Evolutionary conservation across 768 basidiomycete genomes (phyloP), one percentile per base, ranked within the genome.

Genomic region (Mycena galopus): DNA sequence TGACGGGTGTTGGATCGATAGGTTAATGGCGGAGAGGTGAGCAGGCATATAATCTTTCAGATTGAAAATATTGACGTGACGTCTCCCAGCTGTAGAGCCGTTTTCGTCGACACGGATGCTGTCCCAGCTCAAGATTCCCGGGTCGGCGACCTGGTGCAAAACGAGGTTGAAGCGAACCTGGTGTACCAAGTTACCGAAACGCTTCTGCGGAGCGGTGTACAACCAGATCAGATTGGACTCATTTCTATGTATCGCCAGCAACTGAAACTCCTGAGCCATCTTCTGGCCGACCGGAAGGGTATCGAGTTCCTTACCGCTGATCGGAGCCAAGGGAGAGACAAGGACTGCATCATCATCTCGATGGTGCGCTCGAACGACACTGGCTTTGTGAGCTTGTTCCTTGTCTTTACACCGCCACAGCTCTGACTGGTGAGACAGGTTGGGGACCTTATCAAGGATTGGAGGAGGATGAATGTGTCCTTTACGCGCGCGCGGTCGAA

Each of bases 231-330:
- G 74, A 91, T 99, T 66, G 97, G 94, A 12, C 85, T 98, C 73
- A 93, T 99, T 76, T 94, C 97, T 5, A 84, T 96, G 44, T 99
- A 99, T 80, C 90, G 96, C 2, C 98, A 99, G 75, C 98, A 99
- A 78, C 93, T 97, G 83, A 98, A 99, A 83, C 86, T 97, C 1
- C 82, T 99, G 32, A 87, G 91, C 0, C 87, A 93, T 73, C 81
- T 93, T 53, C 80, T 98, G 42, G 82, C 85, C 37, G 82, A 81
- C 51, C 85, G 84, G 67, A 85, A 87, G 44, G 88, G 85, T 2
- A 85, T 97, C 17, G 97, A 99, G 81, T 89, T 96, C 57, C 82
- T 97, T 69, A 99, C 97, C 0, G 96, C 96, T 6, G 97, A 99
- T 82, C 92, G 91, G 67, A 95, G 94, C 81, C 97, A 98, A 82